These are phyloP conservation scores for Amanita jacksonii DNA, from an alignment of 768 basidiomycete genomes.

Conservation along the genomic window DNA sequence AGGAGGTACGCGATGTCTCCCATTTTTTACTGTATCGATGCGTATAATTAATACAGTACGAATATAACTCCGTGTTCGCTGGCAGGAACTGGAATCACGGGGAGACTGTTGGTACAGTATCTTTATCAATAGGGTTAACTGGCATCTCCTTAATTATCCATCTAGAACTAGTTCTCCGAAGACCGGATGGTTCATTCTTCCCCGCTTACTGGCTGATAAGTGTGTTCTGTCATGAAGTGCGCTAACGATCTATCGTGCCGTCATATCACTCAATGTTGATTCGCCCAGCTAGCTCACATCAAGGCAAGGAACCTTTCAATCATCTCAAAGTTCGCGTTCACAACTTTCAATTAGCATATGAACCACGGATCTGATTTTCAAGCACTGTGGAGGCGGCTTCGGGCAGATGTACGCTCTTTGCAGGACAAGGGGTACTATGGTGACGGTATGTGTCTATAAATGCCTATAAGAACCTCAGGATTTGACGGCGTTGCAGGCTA, in stretches of 20 bases:
- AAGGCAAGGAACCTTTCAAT: constrained; percentile 35
- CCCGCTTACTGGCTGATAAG: constrained; percentile 64
- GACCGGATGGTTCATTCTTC: constrained; percentile 49
- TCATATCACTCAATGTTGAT: constrained; percentile 10
- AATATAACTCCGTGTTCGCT: constrained; percentile 67
- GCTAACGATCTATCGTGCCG: constrained; percentile 11
- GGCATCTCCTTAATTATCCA: background rate
- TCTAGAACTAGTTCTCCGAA: constrained; percentile 66
- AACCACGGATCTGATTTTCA: constrained; percentile 74
- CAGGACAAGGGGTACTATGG: constrained; percentile 75
- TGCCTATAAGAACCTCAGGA: background rate
- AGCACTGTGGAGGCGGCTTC: constrained; percentile 58
- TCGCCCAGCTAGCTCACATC: constrained; percentile 65
- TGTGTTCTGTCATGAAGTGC: constrained; percentile 77
- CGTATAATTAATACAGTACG: constrained; percentile 40
- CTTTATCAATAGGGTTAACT: background rate
- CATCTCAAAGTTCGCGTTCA: background rate
- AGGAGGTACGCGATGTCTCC: constrained; percentile 49
- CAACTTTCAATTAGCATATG: constrained; percentile 47
- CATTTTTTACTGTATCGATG: background rate
- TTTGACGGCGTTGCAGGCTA: constrained; percentile 40
- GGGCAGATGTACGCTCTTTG: constrained; percentile 56
- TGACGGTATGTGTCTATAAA: constrained; percentile 43
- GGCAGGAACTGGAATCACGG: constrained; percentile 84
- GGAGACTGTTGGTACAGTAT: constrained; percentile 58